These are phyloP conservation scores for Plantago coronopus DNA, from an alignment of 305 asterid species.

Conservation along the genomic window DNA sequence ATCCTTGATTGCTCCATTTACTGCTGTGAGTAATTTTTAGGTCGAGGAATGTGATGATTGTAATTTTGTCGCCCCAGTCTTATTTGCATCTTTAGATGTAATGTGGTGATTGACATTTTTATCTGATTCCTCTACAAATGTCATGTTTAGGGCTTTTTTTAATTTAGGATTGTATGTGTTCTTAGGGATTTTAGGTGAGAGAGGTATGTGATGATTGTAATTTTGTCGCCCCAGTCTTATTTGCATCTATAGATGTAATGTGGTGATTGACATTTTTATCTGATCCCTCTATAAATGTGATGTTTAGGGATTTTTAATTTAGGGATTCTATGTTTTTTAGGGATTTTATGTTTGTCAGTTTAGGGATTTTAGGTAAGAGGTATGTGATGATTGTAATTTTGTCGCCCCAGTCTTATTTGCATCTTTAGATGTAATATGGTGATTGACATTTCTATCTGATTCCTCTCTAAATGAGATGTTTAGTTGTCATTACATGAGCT, in stretches of 20 bases:
- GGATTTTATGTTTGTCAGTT: too few species aligned
- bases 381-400: constrained; percentile 39
- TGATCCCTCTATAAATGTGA: constrained; percentile 27
- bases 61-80: constrained; percentile 62
- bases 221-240: constrained; percentile 68
- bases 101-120: constrained; percentile 53
- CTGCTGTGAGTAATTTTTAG: background rate
- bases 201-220: constrained; percentile 35
- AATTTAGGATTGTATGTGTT: too few species aligned
- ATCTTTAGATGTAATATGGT: constrained; percentile 49
- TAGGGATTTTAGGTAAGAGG: constrained; percentile 12
- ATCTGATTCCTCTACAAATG: constrained; percentile 36
- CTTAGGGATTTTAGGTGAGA: background rate
- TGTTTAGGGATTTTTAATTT: background rate
- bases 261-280: constrained; percentile 59
- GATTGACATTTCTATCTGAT: constrained; percentile 55
- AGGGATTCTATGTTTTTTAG: too few species aligned
- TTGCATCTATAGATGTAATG: constrained; percentile 42
- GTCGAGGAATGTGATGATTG: constrained; percentile 35
- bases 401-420: constrained; percentile 69
- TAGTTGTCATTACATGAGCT: too few species aligned
- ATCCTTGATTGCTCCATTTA: too few species aligned
- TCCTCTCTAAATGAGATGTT: constrained; percentile 1
- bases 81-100: constrained; percentile 45
- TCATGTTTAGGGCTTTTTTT: too few species aligned